phyloP scores from a whole-genome alignment of 441 rosid genomes.

The Gossypium aridum region DNA sequence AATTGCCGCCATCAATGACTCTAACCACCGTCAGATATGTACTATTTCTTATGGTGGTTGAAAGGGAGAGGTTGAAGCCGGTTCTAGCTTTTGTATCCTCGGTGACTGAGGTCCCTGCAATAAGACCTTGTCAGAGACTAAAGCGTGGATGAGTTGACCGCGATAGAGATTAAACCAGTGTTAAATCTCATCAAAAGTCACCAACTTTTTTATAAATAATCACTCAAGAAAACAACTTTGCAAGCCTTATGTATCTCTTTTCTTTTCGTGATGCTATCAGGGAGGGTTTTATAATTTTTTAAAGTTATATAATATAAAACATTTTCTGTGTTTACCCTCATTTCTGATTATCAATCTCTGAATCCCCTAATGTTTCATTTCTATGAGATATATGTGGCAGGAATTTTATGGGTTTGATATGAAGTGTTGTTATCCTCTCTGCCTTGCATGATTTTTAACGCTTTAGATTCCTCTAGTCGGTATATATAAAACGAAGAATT shows the following conservation, averaged over 20 bases:
- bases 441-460: neutral
- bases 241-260: neutral
- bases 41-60: too few species aligned
- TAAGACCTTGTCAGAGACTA: too few species aligned
- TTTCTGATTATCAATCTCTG: constrained; percentile 1
- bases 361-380: neutral
- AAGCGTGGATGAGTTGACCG: too few species aligned
- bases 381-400: neutral
- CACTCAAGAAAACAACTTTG: neutral
- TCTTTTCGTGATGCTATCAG: neutral
- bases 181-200: constrained; percentile 13
- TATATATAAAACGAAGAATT: neutral
- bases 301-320: neutral
- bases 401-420: neutral
- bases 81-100: too few species aligned
- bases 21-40: too few species aligned
- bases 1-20: too few species aligned
- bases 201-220: neutral
- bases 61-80: too few species aligned
- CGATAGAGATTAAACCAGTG: neutral
- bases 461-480: neutral
- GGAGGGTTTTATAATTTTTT: neutral
- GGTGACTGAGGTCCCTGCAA: too few species aligned
- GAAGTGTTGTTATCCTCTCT: neutral
- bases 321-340: neutral